A percentile compares a stretch with the other conserved stretches of the same genome.
These are phyloP conservation scores for Dichomitus squalens DNA, from an alignment of 1,284 basidiomycete genomes.

Conservation along the genomic window DNA sequence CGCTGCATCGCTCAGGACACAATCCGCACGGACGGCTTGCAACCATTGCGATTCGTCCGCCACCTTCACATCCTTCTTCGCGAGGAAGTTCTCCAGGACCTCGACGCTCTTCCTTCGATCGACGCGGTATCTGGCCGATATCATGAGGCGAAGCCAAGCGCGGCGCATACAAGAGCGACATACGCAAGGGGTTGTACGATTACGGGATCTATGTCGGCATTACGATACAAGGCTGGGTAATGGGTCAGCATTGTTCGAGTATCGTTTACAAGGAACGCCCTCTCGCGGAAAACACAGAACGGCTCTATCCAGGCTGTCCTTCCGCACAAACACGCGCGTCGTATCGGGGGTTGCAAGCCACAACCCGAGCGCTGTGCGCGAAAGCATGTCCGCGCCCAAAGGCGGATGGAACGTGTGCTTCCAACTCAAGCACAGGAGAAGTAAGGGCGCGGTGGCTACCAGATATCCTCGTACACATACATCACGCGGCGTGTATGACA, in stretches of 20 bases:
- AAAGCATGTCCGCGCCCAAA: no score
- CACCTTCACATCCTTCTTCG: slow-evolving; percentile 55
- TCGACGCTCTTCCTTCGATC: slow-evolving; percentile 71
- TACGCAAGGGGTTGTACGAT: slow-evolving; percentile 75
- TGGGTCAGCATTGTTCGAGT: not conserved
- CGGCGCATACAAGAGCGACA: slow-evolving; percentile 28
- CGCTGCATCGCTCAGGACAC: slow-evolving; percentile 76
- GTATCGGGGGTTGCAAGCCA: no score
- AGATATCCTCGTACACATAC: no score
- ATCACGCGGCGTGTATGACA: no score
- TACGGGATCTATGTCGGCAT: slow-evolving; percentile 71
- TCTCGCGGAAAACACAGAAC: no score
- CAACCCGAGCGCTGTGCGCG: no score
- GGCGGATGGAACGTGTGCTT: no score
- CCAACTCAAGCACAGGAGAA: no score
- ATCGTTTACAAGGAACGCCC: no score
- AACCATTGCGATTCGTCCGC: slow-evolving; percentile 64
- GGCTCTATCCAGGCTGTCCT: no score
- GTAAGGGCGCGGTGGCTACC: no score
- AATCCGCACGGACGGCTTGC: slow-evolving; percentile 48
- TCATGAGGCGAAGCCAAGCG: not conserved
- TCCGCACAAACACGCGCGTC: no score
- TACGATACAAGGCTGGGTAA: slow-evolving; percentile 53
- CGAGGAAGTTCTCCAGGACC: slow-evolving; percentile 60
- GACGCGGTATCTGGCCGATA: slow-evolving; percentile 57